These are phyloP conservation scores for Suillus decipiens DNA, from an alignment of 768 basidiomycete species.

Conservation along the genomic window DNA sequence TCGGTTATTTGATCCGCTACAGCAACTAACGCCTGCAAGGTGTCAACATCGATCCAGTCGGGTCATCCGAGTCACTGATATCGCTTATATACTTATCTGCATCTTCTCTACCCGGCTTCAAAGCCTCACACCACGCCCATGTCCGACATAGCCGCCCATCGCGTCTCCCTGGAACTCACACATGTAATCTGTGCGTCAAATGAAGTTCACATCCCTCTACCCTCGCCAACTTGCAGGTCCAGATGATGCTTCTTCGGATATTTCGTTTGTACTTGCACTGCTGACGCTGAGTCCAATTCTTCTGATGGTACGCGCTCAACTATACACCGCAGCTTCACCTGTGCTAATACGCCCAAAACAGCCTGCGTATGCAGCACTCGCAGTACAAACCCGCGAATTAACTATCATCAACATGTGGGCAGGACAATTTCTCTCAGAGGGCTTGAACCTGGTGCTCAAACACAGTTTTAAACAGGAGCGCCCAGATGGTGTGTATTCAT, in stretches of 20 bases:
- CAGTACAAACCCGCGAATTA: constrained; percentile 76
- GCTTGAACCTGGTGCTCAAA: constrained; percentile 69
- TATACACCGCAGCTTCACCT: background rate
- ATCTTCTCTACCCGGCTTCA: background rate
- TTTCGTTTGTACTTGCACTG: constrained; percentile 60
- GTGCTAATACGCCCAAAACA: constrained; percentile 30
- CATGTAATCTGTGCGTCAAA: constrained; percentile 57
- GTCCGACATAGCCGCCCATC: constrained; percentile 17
- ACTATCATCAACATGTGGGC: constrained; percentile 83
- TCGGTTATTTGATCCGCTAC: background rate
- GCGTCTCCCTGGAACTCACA: constrained; percentile 61
- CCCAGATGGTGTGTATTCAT: constrained; percentile 53
- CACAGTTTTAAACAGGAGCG: constrained; percentile 65
- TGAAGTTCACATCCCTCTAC: constrained; percentile 20
- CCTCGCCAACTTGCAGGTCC: constrained; percentile 8
- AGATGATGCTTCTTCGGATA: constrained; percentile 65
- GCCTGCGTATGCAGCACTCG: constrained; percentile 79
- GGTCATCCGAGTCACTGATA: background rate
- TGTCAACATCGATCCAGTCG: background rate
- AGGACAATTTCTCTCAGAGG: constrained; percentile 75
- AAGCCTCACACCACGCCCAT: constrained; percentile 1
- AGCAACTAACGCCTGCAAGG: background rate
- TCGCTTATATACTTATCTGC: background rate
- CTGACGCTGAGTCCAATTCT: constrained; percentile 71
- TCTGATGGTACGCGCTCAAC: constrained; percentile 56